Base-by-base conservation (phyloP, 352 stramenopile genomes). In the Phytopythium cucurbitacearum region DNA sequence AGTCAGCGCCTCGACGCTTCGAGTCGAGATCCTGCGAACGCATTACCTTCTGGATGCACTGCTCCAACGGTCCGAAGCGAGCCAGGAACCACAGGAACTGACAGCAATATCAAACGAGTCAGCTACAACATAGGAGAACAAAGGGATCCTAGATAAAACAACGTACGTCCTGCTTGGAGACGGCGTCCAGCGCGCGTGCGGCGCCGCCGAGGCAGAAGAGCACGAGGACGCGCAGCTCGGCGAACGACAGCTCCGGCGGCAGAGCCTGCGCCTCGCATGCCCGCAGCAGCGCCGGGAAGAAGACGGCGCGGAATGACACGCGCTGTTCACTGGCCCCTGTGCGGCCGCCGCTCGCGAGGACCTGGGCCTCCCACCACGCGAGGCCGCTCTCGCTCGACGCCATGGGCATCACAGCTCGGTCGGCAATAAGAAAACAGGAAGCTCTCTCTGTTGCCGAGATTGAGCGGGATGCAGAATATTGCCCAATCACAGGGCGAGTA, bases 21-120 rank as follows among this genome's bases (percentile, higher is more conserved):
- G 33, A 48, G 11, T 28, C 32, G 34, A 32, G 3, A 4, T 3
- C n/a, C 21, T 28, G 21, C 21, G 21, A 28, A 2, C 21, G 2
- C 21, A 28, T 34, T 10, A 64, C 64, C 56, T 87, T 88, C 59
- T 65, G 51, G 13, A 89, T 44, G 40, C 69, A 75, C 11, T 63
- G 41, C 44, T 87, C 70, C 4, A 93, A 57, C 9, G 82, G 82
- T 10, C 82, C 82, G 56, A 93, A 93, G 16, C 80, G 80, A 12
- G 78, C 71, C 15, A 91, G 57, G 48, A 89, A 91, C 38, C 71
- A 56, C 32, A 64, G 40, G 62, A 88, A 88, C 76, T 90, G 41
- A 2, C 11, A 11, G 15, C 2, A 35, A 11, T 40, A n/a, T 16
- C 58, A 59, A 39, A 53, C 33, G 7, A 54, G 34, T 10, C 10